Percentiles rank a stretch among this genome's conserved stretches.
phyloP scores from a whole-genome alignment of 768 basidiomycete species.

The Pholiota microspora region DNA sequence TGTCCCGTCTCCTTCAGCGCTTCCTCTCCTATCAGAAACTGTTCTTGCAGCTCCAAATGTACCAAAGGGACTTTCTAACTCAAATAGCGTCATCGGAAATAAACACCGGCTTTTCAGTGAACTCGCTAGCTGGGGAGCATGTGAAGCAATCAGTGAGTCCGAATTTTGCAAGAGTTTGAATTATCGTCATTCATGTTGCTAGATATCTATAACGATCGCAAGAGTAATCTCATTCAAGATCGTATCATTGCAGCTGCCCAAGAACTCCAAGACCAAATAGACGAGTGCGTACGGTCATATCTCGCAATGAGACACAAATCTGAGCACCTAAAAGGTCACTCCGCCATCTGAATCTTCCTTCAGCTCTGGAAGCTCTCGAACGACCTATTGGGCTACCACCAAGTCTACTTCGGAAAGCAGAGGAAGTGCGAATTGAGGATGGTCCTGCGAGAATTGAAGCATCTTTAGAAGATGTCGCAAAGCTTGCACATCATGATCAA shows the following conservation, averaged over 20 bases:
- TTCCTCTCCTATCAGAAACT: slow-evolving; percentile 62
- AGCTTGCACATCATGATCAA: slow-evolving; percentile 59
- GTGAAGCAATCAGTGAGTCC: slow-evolving; percentile 77
- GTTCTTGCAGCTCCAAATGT: slow-evolving; percentile 61
- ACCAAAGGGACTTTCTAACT: slow-evolving; percentile 58
- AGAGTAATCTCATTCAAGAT: slow-evolving; percentile 66
- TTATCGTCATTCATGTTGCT: not conserved
- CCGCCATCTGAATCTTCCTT: slow-evolving; percentile 74
- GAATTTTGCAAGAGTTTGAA: not conserved
- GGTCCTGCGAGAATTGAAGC: slow-evolving; percentile 72
- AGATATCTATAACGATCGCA: slow-evolving; percentile 86
- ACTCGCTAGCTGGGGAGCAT: slow-evolving; percentile 83
- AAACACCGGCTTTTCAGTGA: slow-evolving; percentile 67
- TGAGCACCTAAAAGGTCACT: slow-evolving; percentile 46
- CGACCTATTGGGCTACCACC: slow-evolving; percentile 86
- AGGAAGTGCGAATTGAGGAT: slow-evolving; percentile 77
- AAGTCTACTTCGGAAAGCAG: slow-evolving; percentile 80
- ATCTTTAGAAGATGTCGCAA: slow-evolving; percentile 70
- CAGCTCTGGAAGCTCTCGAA: slow-evolving; percentile 85
- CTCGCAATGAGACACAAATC: not conserved
- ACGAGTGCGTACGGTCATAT: slow-evolving; percentile 46
- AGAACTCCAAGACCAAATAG: slow-evolving; percentile 57
- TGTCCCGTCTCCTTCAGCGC: slow-evolving; percentile 68
- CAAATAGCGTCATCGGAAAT: slow-evolving; percentile 49
- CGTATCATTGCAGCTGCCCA: slow-evolving; percentile 60